These are phyloP conservation scores for Hirschioporus abietinus DNA, from an alignment of 768 basidiomycete genomes.

Conservation along the genomic window DNA sequence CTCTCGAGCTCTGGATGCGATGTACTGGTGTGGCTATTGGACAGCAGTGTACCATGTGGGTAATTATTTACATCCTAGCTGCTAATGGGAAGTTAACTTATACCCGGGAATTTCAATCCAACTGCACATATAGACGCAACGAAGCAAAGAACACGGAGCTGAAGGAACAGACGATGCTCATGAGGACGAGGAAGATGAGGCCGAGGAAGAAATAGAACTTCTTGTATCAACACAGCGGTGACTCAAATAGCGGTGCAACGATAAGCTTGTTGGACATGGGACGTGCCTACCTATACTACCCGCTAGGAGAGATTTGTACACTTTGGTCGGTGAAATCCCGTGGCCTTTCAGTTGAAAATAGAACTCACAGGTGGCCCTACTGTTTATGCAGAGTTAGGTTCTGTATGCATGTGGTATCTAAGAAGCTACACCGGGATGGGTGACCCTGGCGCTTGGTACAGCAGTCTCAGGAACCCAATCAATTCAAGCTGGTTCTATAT, in stretches of 20 bases:
- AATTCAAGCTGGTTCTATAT: not conserved
- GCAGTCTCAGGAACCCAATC: not conserved
- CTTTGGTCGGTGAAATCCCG: not conserved
- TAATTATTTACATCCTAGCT: slow-evolving; percentile 12
- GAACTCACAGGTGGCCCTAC: not conserved
- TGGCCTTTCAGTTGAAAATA: not conserved
- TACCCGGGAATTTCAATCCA: slow-evolving; percentile 6
- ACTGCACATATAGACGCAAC: slow-evolving; percentile 29
- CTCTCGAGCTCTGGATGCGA: slow-evolving; percentile 64
- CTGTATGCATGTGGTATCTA: not conserved
- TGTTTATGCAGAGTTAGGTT: not conserved
- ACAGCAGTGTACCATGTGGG: slow-evolving; percentile 78
- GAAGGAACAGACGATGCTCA: slow-evolving; percentile 14
- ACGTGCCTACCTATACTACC: not conserved
- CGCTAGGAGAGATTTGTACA: not conserved
- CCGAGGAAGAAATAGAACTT: slow-evolving; percentile 21
- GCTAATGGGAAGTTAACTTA: slow-evolving; percentile 5
- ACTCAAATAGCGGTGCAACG: slow-evolving; percentile 4
- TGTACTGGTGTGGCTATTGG: slow-evolving; percentile 89
- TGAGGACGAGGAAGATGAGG: slow-evolving; percentile 13
- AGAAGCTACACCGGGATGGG: not conserved
- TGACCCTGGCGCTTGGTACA: not conserved
- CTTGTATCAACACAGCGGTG: slow-evolving; percentile 20
- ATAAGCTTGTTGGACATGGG: not conserved
- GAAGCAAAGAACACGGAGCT: slow-evolving; percentile 16